phyloP scores from a whole-genome alignment of 2,329 filamentous ascomycete genomes.

The Nemania diffusa region DNA sequence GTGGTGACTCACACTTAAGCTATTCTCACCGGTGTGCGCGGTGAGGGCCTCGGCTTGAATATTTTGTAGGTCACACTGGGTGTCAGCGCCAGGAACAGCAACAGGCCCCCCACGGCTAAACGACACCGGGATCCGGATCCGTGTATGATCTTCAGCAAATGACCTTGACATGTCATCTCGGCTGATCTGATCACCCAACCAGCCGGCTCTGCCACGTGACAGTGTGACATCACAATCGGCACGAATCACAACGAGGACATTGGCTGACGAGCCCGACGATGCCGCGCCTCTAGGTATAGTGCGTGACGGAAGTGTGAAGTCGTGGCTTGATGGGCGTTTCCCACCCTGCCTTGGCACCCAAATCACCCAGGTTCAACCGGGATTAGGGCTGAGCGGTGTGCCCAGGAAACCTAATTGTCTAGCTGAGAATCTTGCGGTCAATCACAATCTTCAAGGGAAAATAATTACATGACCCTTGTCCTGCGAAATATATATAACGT shows the following conservation, averaged over 20 bases:
- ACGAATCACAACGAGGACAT: neutral
- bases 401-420: neutral
- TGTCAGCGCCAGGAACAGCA: neutral
- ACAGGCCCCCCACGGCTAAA: neutral
- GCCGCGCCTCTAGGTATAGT: neutral
- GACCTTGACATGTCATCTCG: neutral
- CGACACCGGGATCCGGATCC: neutral
- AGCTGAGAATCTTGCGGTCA: neutral
- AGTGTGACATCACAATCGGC: neutral
- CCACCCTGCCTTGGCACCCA: constrained; percentile 2
- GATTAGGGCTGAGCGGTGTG: constrained; percentile 7
- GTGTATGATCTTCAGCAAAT: neutral
- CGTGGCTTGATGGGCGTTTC: neutral
- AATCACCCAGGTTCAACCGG: neutral
- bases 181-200: neutral
- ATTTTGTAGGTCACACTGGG: neutral
- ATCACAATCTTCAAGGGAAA: neutral
- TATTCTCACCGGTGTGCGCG: neutral
- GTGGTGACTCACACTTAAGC: neutral
- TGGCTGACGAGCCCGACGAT: neutral
- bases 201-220: neutral
- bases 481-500: neutral
- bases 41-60: neutral
- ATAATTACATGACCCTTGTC: neutral
- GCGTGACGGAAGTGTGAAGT: neutral